Evolutionary conservation across 2,329 filamentous ascomycete genomes (phyloP).

Genomic region (Penicillium sp.): DNA sequence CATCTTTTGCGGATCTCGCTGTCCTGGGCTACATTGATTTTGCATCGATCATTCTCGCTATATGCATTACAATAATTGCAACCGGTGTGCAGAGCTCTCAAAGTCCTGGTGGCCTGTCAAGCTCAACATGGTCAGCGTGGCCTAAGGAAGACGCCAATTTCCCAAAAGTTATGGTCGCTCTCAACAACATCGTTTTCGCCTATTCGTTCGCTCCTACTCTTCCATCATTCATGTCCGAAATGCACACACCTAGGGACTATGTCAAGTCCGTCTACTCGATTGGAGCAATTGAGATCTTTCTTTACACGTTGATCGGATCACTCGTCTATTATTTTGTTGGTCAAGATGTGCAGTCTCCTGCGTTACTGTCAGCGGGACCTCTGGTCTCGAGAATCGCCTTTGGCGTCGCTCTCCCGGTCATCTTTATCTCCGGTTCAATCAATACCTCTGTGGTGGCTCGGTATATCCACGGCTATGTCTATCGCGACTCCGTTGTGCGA

Average conservation of each 20-base stretch:
- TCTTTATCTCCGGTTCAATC: conserved; percentile 24
- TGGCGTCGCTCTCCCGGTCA: conserved; percentile 17
- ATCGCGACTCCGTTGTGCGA: conserved; percentile 16
- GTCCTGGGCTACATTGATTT: conserved; percentile 25
- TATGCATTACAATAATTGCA: conserved; percentile 35
- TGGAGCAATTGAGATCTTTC: conserved; percentile 14
- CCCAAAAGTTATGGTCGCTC: conserved; percentile 12
- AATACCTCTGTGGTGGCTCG: conserved; percentile 22
- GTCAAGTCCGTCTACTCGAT: conserved; percentile 15
- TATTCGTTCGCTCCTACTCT: conserved; percentile 18
- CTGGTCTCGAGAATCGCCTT: conserved; percentile 14
- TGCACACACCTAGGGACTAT: conserved; percentile 19
- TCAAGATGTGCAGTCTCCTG: conserved; percentile 19
- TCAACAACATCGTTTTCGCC: conserved; percentile 19
- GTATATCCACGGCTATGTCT: conserved; percentile 22
- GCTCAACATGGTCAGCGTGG: conserved; percentile 21
- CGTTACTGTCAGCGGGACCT: conserved; percentile 17
- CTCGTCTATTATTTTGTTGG: conserved; percentile 18
- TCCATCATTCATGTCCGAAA: conserved; percentile 19
- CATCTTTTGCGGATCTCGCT: conserved; percentile 29
- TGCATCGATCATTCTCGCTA: conserved; percentile 32
- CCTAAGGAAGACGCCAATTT: conserved; percentile 11
- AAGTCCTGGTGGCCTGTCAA: conserved; percentile 17
- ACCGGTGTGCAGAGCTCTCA: conserved; percentile 26
- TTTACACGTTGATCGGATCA: conserved; percentile 16